phyloP scores from a whole-genome alignment of 208 protist species.

The Leishmania arabica region DNA sequence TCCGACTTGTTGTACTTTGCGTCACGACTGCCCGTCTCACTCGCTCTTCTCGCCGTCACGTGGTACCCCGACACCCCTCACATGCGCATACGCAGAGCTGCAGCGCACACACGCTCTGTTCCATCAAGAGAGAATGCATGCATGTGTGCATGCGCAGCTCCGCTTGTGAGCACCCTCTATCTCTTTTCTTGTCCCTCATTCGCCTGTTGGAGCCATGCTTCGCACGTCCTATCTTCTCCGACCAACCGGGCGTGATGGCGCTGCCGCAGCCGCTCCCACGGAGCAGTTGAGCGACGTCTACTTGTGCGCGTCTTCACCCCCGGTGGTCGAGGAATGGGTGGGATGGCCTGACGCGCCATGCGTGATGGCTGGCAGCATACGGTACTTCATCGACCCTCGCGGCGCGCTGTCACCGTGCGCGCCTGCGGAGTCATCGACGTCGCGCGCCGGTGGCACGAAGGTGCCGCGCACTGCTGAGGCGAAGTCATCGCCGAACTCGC shows the following conservation, averaged over 20 bases:
- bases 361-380: constrained; percentile 2
- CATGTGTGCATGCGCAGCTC: not conserved
- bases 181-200: not conserved
- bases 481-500: not conserved
- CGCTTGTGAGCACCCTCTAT: not conserved
- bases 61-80: not conserved
- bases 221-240: not conserved
- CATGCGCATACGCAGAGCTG: not conserved
- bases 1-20: not conserved
- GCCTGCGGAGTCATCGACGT: not conserved
- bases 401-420: not conserved
- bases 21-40: not conserved
- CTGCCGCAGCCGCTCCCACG: not conserved
- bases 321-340: constrained; percentile 35
- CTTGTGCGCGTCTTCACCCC: constrained; percentile 34
- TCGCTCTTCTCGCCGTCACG: not conserved
- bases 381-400: not conserved
- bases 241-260: not conserved
- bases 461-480: too few species aligned
- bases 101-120: not conserved
- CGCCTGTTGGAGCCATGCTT: not conserved
- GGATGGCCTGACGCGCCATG: constrained; percentile 12
- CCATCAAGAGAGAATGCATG: not conserved
- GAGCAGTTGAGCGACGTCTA: constrained; percentile 30
- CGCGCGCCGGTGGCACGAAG: not conserved